Conservation (phyloP, 768 basidiomycete genomes). For the Amanita thiersii region DNA sequence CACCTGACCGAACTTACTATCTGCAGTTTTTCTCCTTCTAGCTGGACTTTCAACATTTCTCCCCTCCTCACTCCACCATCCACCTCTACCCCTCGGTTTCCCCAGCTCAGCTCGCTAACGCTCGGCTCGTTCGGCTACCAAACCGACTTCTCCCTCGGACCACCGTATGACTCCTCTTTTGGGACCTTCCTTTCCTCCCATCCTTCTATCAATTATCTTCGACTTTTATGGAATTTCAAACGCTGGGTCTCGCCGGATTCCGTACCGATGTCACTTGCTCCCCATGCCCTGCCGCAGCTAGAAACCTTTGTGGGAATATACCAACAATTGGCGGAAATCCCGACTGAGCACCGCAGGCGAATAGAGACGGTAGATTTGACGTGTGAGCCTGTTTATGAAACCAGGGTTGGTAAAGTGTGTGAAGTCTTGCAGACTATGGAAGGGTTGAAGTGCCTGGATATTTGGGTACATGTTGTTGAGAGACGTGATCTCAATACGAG, state of each 20-base stretch:
- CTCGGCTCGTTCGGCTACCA: conserved; percentile 45
- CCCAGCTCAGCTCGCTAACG: conserved; percentile 32
- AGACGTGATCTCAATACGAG: not conserved
- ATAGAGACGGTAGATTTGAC: conserved; percentile 39
- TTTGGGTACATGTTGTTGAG: conserved; percentile 35
- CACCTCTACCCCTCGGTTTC: conserved; percentile 19
- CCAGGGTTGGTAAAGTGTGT: conserved; percentile 23
- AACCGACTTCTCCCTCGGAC: conserved; percentile 32
- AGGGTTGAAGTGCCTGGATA: conserved; percentile 31
- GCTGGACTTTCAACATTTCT: conserved; percentile 28
- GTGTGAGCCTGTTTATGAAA: conserved; percentile 38
- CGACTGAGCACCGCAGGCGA: conserved; percentile 17
- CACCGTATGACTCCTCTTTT: conserved; percentile 21
- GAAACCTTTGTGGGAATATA: conserved; percentile 39
- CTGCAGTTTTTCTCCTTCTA: conserved; percentile 40
- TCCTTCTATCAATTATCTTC: conserved; percentile 28
- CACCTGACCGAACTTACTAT: conserved; percentile 41
- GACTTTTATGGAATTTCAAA: conserved; percentile 43
- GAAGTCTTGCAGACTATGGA: conserved; percentile 26
- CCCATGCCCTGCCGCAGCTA: conserved; percentile 22
- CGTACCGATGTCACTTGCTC: conserved; percentile 24
- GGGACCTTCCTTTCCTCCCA: conserved; percentile 31
- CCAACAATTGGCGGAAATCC: conserved; percentile 35
- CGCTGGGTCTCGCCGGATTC: conserved; percentile 38
- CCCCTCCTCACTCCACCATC: not conserved